Evolutionary conservation across 2,329 filamentous ascomycete genomes (phyloP).

Genomic region (Sarocladium oryzae): DNA sequence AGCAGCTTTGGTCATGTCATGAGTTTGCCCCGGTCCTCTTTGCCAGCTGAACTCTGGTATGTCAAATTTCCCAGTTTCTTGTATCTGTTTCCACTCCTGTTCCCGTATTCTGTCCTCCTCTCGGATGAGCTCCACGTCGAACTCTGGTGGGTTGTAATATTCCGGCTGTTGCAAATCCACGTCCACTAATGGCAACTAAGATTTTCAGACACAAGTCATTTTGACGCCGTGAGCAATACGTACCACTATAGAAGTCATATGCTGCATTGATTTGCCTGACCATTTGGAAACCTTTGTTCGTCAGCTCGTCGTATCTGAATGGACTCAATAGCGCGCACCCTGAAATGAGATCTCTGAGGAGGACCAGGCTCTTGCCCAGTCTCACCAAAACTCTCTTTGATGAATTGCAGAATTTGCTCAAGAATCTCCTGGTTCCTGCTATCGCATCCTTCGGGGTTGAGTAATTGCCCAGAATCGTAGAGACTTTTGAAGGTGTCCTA

Average conservation of each 20-base stretch:
- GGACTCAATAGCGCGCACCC: background rate
- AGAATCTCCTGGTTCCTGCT: background rate
- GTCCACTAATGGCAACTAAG: background rate
- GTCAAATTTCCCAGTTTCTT: background rate
- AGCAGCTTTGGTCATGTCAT: background rate
- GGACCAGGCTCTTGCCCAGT: background rate
- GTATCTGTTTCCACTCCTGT: too few relatives aligned
- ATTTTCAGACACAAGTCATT: background rate
- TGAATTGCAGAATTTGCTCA: background rate
- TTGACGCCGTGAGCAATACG: too few relatives aligned
- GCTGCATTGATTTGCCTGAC: background rate
- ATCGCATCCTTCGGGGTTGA: background rate
- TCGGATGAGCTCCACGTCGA: background rate
- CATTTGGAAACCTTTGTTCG: background rate
- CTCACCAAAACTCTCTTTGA: background rate
- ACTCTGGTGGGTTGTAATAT: background rate
- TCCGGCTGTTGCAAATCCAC: constrained; percentile 7
- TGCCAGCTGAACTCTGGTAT: background rate
- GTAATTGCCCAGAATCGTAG: background rate
- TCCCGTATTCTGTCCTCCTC: background rate
- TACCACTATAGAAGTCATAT: constrained; percentile 2
- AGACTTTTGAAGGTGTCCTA: constrained; percentile 2
- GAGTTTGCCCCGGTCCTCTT: background rate
- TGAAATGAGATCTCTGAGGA: background rate
- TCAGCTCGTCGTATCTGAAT: background rate